Evolutionary conservation across 2,329 filamentous ascomycete genomes (phyloP).

Genomic region (Epichloe elymi): DNA sequence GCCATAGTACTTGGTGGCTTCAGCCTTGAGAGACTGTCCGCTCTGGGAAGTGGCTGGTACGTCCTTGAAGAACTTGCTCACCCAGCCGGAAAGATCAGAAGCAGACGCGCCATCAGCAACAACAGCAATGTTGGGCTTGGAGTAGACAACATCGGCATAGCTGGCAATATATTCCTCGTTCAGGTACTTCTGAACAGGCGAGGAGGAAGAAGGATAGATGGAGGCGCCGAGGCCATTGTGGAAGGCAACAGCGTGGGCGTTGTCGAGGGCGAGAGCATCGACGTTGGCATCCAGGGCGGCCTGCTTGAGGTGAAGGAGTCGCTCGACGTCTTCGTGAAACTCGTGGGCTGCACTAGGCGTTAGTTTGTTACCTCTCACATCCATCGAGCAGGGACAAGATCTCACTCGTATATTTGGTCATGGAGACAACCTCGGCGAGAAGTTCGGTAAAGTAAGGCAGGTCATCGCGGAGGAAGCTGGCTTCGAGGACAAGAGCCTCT

Average conservation of each 20-base stretch:
- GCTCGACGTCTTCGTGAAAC: conserved; percentile 76
- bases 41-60: conserved; percentile 42
- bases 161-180: conserved; percentile 59
- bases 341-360: conserved; percentile 54
- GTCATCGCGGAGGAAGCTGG: conserved; percentile 90
- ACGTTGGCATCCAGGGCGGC: conserved; percentile 52
- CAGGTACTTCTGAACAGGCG: conserved; percentile 68
- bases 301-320: conserved; percentile 66
- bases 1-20: conserved; percentile 76
- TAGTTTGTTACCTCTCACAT: not conserved
- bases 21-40: conserved; percentile 40
- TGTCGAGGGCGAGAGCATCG: conserved; percentile 63
- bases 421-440: conserved; percentile 76
- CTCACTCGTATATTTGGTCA: conserved; percentile 75
- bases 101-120: conserved; percentile 79
- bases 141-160: conserved; percentile 69
- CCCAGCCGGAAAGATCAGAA: conserved; percentile 72
- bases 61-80: conserved; percentile 78
- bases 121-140: conserved; percentile 81
- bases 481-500: conserved; percentile 83
- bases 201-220: conserved; percentile 57
- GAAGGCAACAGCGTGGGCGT: conserved; percentile 77
- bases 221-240: conserved; percentile 81
- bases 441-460: conserved; percentile 96
- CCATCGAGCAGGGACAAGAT: conserved; percentile 8